Conservation (phyloP, 1,284 basidiomycete genomes). For the Hymenochaete sp. region DNA sequence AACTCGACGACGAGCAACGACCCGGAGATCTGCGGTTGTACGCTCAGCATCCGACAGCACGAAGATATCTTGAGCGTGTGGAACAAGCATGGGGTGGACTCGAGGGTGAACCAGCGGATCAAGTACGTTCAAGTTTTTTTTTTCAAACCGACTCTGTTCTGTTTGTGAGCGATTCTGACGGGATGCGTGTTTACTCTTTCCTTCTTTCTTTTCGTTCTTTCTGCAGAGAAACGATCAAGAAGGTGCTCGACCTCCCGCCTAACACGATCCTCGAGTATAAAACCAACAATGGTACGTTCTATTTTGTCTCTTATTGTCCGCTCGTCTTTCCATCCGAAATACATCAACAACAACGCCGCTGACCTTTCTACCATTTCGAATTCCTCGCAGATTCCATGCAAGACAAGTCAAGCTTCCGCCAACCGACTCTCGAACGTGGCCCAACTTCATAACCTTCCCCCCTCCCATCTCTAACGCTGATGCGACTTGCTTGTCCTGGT, state of each 20-base stretch:
- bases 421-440: too few relatives aligned
- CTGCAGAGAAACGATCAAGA: slow-evolving; percentile 57
- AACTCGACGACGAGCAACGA: slow-evolving; percentile 6
- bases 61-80: slow-evolving; percentile 79
- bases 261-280: slow-evolving; percentile 78
- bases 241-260: slow-evolving; percentile 57
- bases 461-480: too few relatives aligned
- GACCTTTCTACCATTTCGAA: too few relatives aligned
- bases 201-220: neutral
- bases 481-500: too few relatives aligned
- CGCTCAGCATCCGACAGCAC: slow-evolving; percentile 72
- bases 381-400: slow-evolving; percentile 64
- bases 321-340: too few relatives aligned
- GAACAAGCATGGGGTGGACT: slow-evolving; percentile 64
- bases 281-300: slow-evolving; percentile 63
- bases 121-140: slow-evolving; percentile 44
- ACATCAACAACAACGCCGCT: too few relatives aligned
- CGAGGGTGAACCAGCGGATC: slow-evolving; percentile 61
- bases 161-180: neutral
- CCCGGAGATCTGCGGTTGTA: slow-evolving; percentile 77
- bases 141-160: neutral
- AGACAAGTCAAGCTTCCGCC: slow-evolving; percentile 74
- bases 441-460: too few relatives aligned
- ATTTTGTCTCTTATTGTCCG: too few relatives aligned
- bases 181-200: neutral